A percentile compares a stretch with the other conserved stretches of the same genome.
Evolutionary conservation across 2,329 filamentous ascomycete genomes (phyloP).

Genomic region (Phyllosticta citribraziliensis): DNA sequence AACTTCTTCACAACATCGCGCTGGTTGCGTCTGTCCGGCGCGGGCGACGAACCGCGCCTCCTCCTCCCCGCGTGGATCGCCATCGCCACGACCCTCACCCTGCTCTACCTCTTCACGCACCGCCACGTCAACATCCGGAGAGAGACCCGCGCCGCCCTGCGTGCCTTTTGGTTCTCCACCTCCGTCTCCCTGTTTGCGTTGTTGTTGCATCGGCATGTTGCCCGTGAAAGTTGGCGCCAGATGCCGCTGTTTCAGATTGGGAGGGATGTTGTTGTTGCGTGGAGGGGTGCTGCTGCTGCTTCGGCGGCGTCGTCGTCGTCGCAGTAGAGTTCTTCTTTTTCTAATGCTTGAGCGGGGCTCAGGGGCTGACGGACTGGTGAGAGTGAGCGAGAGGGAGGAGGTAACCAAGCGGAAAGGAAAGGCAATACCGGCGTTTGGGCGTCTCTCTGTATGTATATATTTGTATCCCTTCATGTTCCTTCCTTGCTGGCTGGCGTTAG

Average conservation of each 20-base stretch:
- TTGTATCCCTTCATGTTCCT: too few species aligned
- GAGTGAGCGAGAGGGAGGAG: too few species aligned
- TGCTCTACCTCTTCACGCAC: conserved; percentile 67
- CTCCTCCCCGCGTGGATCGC: conserved; percentile 11
- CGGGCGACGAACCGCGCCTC: conserved; percentile 13
- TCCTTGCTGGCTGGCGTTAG: too few species aligned
- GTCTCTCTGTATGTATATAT: too few species aligned
- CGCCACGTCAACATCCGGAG: conserved; percentile 71
- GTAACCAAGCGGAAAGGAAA: too few species aligned
- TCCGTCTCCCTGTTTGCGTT: conserved; percentile 66
- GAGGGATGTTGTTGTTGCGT: background rate
- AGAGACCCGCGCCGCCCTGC: conserved; percentile 67
- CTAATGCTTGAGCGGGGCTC: too few species aligned
- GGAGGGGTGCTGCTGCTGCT: background rate
- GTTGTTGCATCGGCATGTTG: conserved; percentile 54
- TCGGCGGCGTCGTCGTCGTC: too few species aligned
- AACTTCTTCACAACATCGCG: conserved; percentile 34
- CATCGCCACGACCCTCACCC: conserved; percentile 54
- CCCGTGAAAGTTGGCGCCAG: background rate
- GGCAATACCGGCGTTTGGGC: too few species aligned
- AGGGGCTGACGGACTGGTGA: too few species aligned
- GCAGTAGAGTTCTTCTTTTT: too few species aligned
- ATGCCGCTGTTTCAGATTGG: conserved; percentile 2
- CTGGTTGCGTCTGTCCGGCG: conserved; percentile 17
- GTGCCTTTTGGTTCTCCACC: conserved; percentile 65